These are phyloP conservation scores for Castanea crenata DNA, from an alignment of 306 rosid genomes.

Conservation along the genomic window DNA sequence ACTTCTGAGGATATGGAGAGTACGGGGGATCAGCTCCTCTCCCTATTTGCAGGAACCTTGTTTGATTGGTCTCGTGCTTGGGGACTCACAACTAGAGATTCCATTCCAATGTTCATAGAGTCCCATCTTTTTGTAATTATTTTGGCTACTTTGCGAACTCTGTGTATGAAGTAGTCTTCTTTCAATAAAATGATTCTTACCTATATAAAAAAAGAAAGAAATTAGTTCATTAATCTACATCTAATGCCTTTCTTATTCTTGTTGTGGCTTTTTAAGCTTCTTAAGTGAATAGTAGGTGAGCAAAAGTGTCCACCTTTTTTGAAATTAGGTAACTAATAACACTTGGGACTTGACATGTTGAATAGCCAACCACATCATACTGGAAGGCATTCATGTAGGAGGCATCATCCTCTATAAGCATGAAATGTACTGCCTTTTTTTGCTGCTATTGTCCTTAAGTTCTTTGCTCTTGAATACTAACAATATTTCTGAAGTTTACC, in stretches of 20 bases:
- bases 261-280: neutral
- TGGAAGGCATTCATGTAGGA: neutral
- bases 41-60: too few relatives aligned
- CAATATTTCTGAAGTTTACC: neutral
- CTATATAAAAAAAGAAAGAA: too few relatives aligned
- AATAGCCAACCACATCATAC: neutral
- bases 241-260: neutral
- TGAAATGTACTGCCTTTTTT: neutral
- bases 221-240: neutral
- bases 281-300: neutral
- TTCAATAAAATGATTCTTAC: too few relatives aligned
- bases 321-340: neutral
- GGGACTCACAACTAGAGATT: too few relatives aligned
- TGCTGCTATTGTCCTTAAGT: neutral
- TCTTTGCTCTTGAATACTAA: neutral
- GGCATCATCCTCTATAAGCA: neutral
- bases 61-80: too few relatives aligned
- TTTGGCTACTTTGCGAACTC: too few relatives aligned
- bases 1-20: too few relatives aligned
- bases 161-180: too few relatives aligned
- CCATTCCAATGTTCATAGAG: too few relatives aligned
- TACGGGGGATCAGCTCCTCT: too few relatives aligned
- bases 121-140: too few relatives aligned
- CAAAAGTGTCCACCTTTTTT: neutral
- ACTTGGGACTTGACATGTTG: neutral